These are phyloP conservation scores for Cetradonia linearis DNA, from an alignment of 495 filamentous ascomycete species.

Conservation along the genomic window DNA sequence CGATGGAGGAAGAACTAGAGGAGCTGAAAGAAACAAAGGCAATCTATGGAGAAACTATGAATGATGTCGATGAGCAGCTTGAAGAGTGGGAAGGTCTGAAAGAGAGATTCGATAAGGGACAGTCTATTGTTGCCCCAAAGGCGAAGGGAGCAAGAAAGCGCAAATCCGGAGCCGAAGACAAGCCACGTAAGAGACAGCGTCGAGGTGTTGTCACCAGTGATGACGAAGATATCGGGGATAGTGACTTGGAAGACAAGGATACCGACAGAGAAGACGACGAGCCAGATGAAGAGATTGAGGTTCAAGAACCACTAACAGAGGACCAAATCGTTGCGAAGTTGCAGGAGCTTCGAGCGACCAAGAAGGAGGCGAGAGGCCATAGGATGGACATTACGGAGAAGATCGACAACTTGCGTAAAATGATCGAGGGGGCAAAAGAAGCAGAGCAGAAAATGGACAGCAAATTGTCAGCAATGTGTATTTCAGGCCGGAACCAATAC, in stretches of 20 bases:
- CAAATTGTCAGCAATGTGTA: slow-evolving; percentile 39
- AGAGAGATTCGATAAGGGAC: slow-evolving; percentile 36
- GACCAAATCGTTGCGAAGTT: slow-evolving; percentile 32
- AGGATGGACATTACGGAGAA: slow-evolving; percentile 27
- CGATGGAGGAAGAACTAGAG: slow-evolving; percentile 29
- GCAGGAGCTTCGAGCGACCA: slow-evolving; percentile 30
- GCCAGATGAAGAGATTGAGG: slow-evolving; percentile 15
- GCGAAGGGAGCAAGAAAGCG: slow-evolving; percentile 26
- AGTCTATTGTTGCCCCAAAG: slow-evolving; percentile 41
- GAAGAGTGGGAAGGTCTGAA: slow-evolving; percentile 41
- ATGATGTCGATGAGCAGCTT: slow-evolving; percentile 33
- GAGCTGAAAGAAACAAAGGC: slow-evolving; percentile 31
- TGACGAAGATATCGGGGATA: slow-evolving; percentile 25
- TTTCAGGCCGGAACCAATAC: slow-evolving; percentile 45
- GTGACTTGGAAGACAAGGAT: slow-evolving; percentile 14
- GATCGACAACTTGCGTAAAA: slow-evolving; percentile 25
- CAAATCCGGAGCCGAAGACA: slow-evolving; percentile 31
- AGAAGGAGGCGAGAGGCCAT: slow-evolving; percentile 31
- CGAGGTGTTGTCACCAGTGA: slow-evolving; percentile 19
- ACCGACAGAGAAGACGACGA: slow-evolving; percentile 20
- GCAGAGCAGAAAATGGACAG: slow-evolving; percentile 30
- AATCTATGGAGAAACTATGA: slow-evolving; percentile 27
- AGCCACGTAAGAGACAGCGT: slow-evolving; percentile 20
- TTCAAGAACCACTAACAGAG: slow-evolving; percentile 28
- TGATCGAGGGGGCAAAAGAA: slow-evolving; percentile 27